Evolutionary conservation across 208 protist species (phyloP).

Genomic region (Leptomonas seymouri): DNA sequence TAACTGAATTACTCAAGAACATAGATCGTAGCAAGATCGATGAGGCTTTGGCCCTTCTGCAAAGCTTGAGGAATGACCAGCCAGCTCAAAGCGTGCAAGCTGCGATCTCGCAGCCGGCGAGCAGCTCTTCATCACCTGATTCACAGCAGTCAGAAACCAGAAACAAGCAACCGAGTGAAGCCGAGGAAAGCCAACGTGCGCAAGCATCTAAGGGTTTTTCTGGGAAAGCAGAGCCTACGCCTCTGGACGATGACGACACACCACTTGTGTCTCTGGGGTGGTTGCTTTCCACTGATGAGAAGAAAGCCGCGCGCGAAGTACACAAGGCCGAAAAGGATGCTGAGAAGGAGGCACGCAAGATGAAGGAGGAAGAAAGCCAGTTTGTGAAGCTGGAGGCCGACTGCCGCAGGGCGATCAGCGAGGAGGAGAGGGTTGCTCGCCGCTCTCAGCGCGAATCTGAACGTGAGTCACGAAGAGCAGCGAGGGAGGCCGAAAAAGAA

Average conservation of each 20-base stretch:
- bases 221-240: background rate
- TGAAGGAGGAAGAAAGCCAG: constrained; percentile 21
- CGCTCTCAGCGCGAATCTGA: constrained; percentile 22
- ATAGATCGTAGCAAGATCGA: constrained; percentile 39
- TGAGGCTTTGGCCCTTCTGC: constrained; percentile 32
- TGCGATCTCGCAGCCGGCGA: background rate
- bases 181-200: background rate
- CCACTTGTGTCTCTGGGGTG: constrained; percentile 19
- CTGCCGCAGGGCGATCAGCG: constrained; percentile 14
- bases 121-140: background rate
- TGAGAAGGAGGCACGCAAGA: constrained; percentile 27
- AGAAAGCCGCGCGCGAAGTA: constrained; percentile 8
- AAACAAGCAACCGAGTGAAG: background rate
- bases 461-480: constrained; percentile 27
- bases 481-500: constrained; percentile 26
- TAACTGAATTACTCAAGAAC: constrained; percentile 31
- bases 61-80: constrained; percentile 22
- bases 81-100: background rate
- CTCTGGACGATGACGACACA: constrained; percentile 14
- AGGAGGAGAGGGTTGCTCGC: constrained; percentile 20
- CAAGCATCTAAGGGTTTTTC: background rate
- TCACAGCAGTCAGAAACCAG: background rate
- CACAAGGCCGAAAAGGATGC: constrained; percentile 26
- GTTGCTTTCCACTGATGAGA: constrained; percentile 21
- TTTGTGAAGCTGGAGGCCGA: constrained; percentile 27